phyloP scores from a whole-genome alignment of 495 filamentous ascomycete genomes.

The Schizothecium vesticola region DNA sequence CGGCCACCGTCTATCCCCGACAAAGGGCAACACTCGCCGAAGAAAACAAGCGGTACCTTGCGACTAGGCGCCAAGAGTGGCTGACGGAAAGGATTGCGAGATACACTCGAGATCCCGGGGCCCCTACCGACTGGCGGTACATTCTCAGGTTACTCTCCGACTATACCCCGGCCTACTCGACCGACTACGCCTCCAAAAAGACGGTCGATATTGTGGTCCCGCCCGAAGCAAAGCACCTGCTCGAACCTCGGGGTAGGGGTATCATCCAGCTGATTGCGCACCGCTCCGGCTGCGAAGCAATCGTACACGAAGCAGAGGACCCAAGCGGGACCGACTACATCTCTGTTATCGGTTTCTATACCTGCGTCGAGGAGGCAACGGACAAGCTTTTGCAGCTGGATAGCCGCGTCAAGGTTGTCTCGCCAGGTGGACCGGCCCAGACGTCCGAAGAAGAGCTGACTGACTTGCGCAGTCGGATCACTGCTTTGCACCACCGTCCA shows the following conservation, averaged over 20 bases:
- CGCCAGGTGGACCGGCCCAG: neutral
- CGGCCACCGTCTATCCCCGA: conserved; percentile 13
- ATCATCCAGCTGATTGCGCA: conserved; percentile 6
- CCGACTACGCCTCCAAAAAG: neutral
- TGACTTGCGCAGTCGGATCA: neutral
- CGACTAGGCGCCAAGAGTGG: neutral
- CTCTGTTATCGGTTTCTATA: neutral
- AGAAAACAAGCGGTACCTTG: conserved; percentile 7
- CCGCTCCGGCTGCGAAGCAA: neutral
- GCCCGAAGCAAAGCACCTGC: neutral
- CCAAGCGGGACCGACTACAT: neutral
- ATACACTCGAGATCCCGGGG: neutral
- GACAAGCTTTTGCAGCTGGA: neutral
- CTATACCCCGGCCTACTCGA: conserved; percentile 13
- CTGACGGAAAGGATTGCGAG: neutral
- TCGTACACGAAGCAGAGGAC: neutral
- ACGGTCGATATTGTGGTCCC: neutral
- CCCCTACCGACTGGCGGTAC: conserved; percentile 24
- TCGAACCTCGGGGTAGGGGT: conserved; percentile 3
- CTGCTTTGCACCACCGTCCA: neutral
- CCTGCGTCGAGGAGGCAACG: neutral
- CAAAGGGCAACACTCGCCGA: neutral
- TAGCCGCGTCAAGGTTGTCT: neutral
- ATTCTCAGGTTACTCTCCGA: conserved; percentile 19
- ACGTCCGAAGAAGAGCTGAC: neutral